A percentile compares a stretch with the other conserved stretches of the same genome.
Evolutionary conservation across 495 filamentous ascomycete species (phyloP).

Genomic region (Oidiodendron maius): DNA sequence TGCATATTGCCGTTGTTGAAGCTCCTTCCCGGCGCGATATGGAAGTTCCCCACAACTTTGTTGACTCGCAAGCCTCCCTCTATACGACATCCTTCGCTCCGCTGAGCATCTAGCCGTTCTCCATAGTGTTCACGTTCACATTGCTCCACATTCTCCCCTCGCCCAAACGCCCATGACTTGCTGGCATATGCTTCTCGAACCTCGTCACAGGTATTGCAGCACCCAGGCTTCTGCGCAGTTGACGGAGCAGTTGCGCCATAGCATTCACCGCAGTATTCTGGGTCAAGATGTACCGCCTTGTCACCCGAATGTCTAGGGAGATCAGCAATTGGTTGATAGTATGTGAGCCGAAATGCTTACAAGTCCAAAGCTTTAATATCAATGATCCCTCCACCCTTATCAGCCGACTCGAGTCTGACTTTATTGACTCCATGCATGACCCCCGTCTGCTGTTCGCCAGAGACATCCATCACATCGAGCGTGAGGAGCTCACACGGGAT

Average conservation of each 20-base stretch:
- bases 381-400: slow-evolving; percentile 74
- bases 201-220: slow-evolving; percentile 96
- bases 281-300: slow-evolving; percentile 75
- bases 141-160: slow-evolving; percentile 89
- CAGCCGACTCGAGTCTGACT: slow-evolving; percentile 64
- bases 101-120: slow-evolving; percentile 78
- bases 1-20: slow-evolving; percentile 95
- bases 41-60: slow-evolving; percentile 98
- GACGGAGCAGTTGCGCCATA: slow-evolving; percentile 74
- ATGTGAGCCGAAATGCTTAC: slow-evolving; percentile 32
- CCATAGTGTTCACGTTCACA: slow-evolving; percentile 91
- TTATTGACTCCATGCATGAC: slow-evolving; percentile 89
- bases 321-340: slow-evolving; percentile 10
- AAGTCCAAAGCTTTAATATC: slow-evolving; percentile 68
- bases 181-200: slow-evolving; percentile 89
- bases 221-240: slow-evolving; percentile 67
- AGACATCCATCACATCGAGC: slow-evolving; percentile 98
- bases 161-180: slow-evolving; percentile 87
- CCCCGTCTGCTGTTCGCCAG: slow-evolving; percentile 89
- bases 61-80: slow-evolving; percentile 92
- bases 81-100: slow-evolving; percentile 88
- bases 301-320: slow-evolving; percentile 52
- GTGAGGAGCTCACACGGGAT: slow-evolving; percentile 94
- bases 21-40: slow-evolving; percentile 90
- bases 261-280: slow-evolving; percentile 89